phyloP scores from a whole-genome alignment of 345 rosid species.

The Linum usitatissimum region DNA sequence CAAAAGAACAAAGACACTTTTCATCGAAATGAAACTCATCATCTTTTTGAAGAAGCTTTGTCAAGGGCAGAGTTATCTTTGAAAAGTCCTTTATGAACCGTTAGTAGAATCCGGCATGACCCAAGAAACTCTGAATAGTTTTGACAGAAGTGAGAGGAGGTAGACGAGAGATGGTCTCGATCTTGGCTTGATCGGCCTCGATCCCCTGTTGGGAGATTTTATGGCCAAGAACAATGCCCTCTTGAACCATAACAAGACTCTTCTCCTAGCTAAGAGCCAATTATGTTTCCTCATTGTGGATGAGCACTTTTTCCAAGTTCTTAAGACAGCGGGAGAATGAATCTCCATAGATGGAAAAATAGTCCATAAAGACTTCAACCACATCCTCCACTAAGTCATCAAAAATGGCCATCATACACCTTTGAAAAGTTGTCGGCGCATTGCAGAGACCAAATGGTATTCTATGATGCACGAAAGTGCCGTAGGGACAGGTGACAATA shows the following conservation, averaged over 20 bases:
- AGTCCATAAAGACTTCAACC: neutral
- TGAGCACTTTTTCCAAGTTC: neutral
- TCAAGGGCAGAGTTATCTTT: too few species aligned
- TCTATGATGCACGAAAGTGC: neutral
- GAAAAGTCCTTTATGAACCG: neutral
- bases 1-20: too few species aligned
- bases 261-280: neutral
- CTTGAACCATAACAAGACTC: neutral
- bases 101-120: neutral
- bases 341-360: neutral
- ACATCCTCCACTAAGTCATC: neutral
- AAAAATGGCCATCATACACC: neutral
- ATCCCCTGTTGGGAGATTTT: neutral
- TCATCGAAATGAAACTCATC: too few species aligned
- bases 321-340: neutral
- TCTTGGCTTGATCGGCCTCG: neutral
- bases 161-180: neutral
- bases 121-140: neutral
- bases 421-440: neutral
- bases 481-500: neutral
- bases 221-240: neutral
- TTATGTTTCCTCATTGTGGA: neutral
- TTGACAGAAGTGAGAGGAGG: neutral
- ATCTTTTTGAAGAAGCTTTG: too few species aligned
- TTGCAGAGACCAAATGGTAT: neutral